Evolutionary conservation across 2,329 filamentous ascomycete genomes (phyloP).

Genomic region (Cytospora paraplurivora): DNA sequence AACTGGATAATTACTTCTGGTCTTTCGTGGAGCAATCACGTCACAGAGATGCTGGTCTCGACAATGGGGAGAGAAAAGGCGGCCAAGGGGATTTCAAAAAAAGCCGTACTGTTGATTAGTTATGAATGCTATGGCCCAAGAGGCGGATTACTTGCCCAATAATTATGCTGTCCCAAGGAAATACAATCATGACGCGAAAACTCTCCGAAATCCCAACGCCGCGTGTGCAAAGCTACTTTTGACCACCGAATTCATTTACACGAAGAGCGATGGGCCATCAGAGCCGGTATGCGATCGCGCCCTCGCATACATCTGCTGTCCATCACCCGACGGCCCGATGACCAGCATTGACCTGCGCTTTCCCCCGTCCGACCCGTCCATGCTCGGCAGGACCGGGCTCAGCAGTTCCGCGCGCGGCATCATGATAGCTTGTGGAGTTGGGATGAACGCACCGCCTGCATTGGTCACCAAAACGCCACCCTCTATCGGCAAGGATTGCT

Average conservation of each 20-base stretch:
- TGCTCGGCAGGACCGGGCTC: conserved; percentile 10
- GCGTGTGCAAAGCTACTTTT: not conserved
- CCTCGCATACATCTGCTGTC: conserved; percentile 17
- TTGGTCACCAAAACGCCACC: not conserved
- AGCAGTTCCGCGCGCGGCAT: conserved; percentile 9
- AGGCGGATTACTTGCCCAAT: no score
- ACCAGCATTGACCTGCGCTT: conserved; percentile 17
- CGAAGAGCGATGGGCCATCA: conserved; percentile 14
- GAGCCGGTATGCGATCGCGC: conserved; percentile 15
- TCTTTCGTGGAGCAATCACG: no score
- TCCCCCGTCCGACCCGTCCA: conserved; percentile 13
- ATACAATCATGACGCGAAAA: not conserved
- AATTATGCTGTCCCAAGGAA: not conserved
- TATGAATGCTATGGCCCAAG: no score
- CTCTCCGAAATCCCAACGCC: not conserved
- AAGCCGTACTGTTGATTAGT: no score
- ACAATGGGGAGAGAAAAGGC: no score
- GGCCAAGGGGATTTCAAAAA: no score
- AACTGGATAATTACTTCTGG: no score
- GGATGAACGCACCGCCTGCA: not conserved
- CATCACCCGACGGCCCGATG: conserved; percentile 4
- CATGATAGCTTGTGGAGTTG: not conserved
- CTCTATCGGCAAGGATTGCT: not conserved
- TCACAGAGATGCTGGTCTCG: no score
- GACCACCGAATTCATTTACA: not conserved